These are phyloP conservation scores for Chrysosporium keratinophilum DNA, from an alignment of 2,329 filamentous ascomycete genomes.

Conservation along the genomic window DNA sequence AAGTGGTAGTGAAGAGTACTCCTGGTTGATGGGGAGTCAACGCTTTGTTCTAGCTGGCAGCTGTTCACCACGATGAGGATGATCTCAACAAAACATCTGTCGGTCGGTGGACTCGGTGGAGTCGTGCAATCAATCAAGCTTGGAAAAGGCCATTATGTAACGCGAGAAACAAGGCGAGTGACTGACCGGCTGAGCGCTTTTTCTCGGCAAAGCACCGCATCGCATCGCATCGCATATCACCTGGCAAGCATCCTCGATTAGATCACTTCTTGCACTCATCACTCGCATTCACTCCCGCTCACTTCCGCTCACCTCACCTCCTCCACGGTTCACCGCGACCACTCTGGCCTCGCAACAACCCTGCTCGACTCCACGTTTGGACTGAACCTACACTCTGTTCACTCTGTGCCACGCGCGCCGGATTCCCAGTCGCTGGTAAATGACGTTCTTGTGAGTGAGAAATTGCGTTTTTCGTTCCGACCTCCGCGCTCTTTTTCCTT, in stretches of 20 bases:
- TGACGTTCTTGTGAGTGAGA: conserved; percentile 9
- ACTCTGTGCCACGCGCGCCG: too few relatives aligned
- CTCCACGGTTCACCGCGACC: too few relatives aligned
- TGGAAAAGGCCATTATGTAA: neutral
- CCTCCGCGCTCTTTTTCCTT: neutral
- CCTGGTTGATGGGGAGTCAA: too few relatives aligned
- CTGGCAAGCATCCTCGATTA: too few relatives aligned
- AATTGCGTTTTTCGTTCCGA: neutral
- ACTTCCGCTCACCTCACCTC: neutral
- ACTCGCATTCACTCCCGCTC: too few relatives aligned
- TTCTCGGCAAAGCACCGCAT: neutral
- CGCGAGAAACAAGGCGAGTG: neutral
- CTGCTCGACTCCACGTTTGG: neutral
- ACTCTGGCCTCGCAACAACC: neutral
- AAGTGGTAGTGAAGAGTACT: too few relatives aligned
- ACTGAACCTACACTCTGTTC: neutral
- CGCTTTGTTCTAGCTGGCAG: neutral
- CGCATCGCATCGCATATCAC: too few relatives aligned
- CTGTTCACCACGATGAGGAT: too few relatives aligned
- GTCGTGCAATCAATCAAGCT: neutral
- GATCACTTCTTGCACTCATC: too few relatives aligned
- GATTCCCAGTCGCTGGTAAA: neutral
- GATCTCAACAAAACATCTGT: too few relatives aligned
- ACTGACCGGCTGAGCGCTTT: neutral
- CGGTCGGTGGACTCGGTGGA: too few relatives aligned